Conservation (phyloP, 1,139 yeast genomes). For the Kurtzmaniella quercitrusa region DNA sequence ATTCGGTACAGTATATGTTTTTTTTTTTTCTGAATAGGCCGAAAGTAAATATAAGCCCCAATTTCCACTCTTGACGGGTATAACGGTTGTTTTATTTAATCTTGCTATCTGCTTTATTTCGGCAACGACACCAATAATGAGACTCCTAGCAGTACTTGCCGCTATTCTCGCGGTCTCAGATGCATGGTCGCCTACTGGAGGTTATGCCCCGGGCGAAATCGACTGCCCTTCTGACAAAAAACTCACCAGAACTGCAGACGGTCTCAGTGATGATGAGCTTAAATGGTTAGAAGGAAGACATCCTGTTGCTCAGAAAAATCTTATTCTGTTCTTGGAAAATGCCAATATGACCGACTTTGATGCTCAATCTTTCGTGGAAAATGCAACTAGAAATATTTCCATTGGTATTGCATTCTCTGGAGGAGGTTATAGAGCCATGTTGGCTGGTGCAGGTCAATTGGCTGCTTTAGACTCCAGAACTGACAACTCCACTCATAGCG, state of each 20-base stretch:
- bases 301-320: slow-evolving; percentile 48
- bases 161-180: slow-evolving; percentile 1
- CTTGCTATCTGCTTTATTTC: not conserved
- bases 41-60: not conserved
- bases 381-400: slow-evolving; percentile 28
- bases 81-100: not conserved
- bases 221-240: slow-evolving; percentile 48
- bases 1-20: not conserved
- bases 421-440: slow-evolving; percentile 48
- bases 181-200: slow-evolving; percentile 60
- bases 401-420: slow-evolving; percentile 44
- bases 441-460: slow-evolving; percentile 42
- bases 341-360: slow-evolving; percentile 65
- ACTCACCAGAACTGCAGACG: slow-evolving; percentile 21
- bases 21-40: not conserved
- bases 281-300: slow-evolving; percentile 53
- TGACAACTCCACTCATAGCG: slow-evolving; percentile 31
- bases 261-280: slow-evolving; percentile 35
- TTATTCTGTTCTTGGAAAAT: slow-evolving; percentile 54
- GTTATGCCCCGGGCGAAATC: slow-evolving; percentile 66
- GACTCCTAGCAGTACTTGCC: not conserved
- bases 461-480: slow-evolving; percentile 34
- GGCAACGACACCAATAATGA: not conserved
- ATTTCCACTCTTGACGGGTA: not conserved
- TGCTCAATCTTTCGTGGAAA: slow-evolving; percentile 46